Evolutionary conservation across 2,329 filamentous ascomycete species (phyloP), one percentile per base, ranked within the genome.

Genomic region (Pseudogymnoascus sp.): DNA sequence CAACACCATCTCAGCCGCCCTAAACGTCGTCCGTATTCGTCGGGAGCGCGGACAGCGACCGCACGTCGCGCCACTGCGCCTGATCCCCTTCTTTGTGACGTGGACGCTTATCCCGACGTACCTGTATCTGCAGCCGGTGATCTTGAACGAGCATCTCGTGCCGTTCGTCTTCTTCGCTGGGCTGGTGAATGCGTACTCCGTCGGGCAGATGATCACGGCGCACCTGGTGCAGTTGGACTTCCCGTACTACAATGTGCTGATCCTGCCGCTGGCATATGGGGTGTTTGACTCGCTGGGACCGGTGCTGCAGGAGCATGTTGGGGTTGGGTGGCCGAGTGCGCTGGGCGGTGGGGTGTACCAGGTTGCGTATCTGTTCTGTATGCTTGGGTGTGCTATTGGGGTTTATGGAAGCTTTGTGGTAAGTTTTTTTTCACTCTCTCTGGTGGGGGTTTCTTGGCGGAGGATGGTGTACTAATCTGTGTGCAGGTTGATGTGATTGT

Each of bases 321-420:
- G 80, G 18, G 74, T 84, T 55, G 88, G 88, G 35, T 93, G 91
- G 91, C 88, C 89, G 0, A 90, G 86, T 71, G 84, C 86, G 2
- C 80, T 96, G 5, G 90, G 90, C 23, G 80, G 85, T 65, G 89
- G 81, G 60, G 85, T 88, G n/a, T 96, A 96, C 74, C 92, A 97
- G 78, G 88, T 96, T 59, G 89, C 91, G 2, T 96, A 93, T 75
- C 84, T 96, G 73, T 97, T 96, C 76, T 83, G 87, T 72, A 93
- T 93, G 78, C 78, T 97, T 23, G 95, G 95, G 23, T 78, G 91
- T 64, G 89, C 89, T 0, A 75, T 96, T 58, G 95, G 95, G 35
- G 87, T 97, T n/a, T 97, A 99, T 77, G 93, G 91, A 64, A 96
- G 92, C 75, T 99, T 99, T 74, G 91, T 97, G 63, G 90, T 81